These are phyloP conservation scores for Metschnikowia koreensis DNA, from an alignment of 805 yeast genomes.

Conservation along the genomic window DNA sequence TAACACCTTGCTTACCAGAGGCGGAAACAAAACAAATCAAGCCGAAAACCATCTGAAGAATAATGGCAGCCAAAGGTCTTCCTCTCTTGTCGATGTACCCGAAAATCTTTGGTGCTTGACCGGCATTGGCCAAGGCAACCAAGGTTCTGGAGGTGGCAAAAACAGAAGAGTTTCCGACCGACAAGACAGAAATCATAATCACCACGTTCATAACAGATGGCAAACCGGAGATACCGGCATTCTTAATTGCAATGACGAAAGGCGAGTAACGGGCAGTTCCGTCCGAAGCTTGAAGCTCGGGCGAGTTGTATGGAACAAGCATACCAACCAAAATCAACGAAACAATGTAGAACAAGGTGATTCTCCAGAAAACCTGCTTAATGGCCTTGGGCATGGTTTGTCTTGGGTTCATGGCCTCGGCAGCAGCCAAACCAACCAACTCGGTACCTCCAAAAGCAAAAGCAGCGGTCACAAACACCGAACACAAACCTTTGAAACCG, in stretches of 20 bases:
- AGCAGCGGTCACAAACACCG: constrained; percentile 41
- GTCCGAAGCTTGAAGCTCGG: constrained; percentile 23
- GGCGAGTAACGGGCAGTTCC: constrained; percentile 38
- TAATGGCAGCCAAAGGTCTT: constrained; percentile 40
- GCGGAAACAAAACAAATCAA: constrained; percentile 60
- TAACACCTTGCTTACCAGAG: constrained; percentile 21
- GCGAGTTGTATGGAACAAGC: constrained; percentile 36
- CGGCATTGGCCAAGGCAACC: constrained; percentile 66
- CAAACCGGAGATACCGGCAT: constrained; percentile 39
- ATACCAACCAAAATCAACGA: constrained; percentile 41
- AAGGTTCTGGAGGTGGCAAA: constrained; percentile 70
- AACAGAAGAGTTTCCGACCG: constrained; percentile 69
- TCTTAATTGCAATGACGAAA: constrained; percentile 41
- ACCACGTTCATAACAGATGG: constrained; percentile 44
- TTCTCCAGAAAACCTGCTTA: constrained; percentile 45
- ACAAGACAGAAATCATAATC: constrained; percentile 37
- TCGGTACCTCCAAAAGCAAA: constrained; percentile 46
- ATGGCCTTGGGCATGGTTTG: constrained; percentile 41
- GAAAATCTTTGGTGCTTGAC: constrained; percentile 57
- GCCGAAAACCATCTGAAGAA: constrained; percentile 44
- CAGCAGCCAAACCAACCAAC: constrained; percentile 39
- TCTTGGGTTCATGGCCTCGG: constrained; percentile 37
- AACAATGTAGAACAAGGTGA: constrained; percentile 38
- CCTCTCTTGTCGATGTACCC: constrained; percentile 41
- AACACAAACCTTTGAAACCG: constrained; percentile 37